Evolutionary conservation across 768 basidiomycete species (phyloP).

Genomic region (Lyophyllum atratum): DNA sequence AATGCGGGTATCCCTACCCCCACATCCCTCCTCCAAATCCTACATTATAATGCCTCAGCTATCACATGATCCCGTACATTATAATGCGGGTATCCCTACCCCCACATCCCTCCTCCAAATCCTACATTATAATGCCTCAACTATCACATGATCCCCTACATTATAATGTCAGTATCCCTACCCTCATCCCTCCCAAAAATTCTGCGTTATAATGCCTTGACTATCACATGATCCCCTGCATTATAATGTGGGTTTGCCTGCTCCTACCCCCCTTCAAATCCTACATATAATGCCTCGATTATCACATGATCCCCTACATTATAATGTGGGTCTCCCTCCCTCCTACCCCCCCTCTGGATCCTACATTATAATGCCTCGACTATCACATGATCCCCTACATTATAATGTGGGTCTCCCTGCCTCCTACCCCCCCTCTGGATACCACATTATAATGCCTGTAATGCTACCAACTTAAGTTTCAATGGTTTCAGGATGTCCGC

Average conservation of each 20-base stretch:
- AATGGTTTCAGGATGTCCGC: too few species aligned
- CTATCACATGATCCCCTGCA: background rate
- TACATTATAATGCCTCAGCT: background rate
- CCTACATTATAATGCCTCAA: too few species aligned
- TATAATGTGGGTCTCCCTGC: background rate
- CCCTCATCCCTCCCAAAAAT: background rate
- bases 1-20: too few species aligned
- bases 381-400: background rate
- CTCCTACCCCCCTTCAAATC: too few species aligned
- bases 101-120: too few species aligned
- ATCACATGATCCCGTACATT: too few species aligned
- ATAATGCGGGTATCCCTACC: too few species aligned
- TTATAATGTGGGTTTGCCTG: background rate
- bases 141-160: background rate
- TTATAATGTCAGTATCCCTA: background rate
- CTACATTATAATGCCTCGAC: background rate
- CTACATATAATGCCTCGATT: background rate
- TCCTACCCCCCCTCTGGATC: too few species aligned
- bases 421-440: too few species aligned
- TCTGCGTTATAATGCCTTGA: background rate
- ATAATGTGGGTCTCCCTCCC: background rate
- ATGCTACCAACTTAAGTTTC: too few species aligned
- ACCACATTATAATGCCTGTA: too few species aligned
- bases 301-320: background rate
- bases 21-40: too few species aligned